A percentile compares a stretch with the other conserved stretches of the same genome.
These are phyloP conservation scores for Gypsophila paniculata DNA, from an alignment of 179 eudicot genomes.

Conservation along the genomic window DNA sequence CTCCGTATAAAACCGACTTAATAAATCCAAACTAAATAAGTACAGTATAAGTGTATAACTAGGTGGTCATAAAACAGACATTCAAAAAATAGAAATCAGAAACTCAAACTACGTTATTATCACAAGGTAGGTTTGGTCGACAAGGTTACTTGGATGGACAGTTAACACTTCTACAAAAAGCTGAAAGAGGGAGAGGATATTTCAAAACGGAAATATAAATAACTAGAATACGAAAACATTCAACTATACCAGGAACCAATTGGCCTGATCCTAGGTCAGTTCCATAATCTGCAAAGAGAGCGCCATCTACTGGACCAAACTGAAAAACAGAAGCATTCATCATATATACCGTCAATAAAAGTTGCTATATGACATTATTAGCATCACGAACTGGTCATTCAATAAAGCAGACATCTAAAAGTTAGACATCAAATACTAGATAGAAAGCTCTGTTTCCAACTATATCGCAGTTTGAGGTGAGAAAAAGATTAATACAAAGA, in stretches of 20 bases:
- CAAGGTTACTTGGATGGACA: background rate
- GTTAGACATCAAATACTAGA: background rate
- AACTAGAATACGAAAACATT: too few relatives aligned
- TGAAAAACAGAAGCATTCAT: conserved; percentile 19
- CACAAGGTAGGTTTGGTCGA: background rate
- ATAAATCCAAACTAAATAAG: background rate
- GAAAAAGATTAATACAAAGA: conserved; percentile 7
- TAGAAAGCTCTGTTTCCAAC: background rate
- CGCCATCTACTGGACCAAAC: conserved; percentile 90
- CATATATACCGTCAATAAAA: background rate
- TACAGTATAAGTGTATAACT: too few relatives aligned
- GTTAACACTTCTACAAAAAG: background rate
- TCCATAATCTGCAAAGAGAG: conserved; percentile 87
- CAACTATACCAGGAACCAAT: conserved; percentile 70
- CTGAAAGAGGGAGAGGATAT: background rate
- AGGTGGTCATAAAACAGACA: background rate
- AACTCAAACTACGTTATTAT: background rate
- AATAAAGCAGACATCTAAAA: background rate
- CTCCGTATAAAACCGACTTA: too few relatives aligned
- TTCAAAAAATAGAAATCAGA: background rate
- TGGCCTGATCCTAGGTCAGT: conserved; percentile 93
- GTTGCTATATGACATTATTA: background rate
- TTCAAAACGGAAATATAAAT: too few relatives aligned
- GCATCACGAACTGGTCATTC: background rate
- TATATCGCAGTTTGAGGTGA: background rate